These are phyloP conservation scores for Sphaerulina vaccinii DNA, from an alignment of 2,329 filamentous ascomycete species.

Conservation along the genomic window DNA sequence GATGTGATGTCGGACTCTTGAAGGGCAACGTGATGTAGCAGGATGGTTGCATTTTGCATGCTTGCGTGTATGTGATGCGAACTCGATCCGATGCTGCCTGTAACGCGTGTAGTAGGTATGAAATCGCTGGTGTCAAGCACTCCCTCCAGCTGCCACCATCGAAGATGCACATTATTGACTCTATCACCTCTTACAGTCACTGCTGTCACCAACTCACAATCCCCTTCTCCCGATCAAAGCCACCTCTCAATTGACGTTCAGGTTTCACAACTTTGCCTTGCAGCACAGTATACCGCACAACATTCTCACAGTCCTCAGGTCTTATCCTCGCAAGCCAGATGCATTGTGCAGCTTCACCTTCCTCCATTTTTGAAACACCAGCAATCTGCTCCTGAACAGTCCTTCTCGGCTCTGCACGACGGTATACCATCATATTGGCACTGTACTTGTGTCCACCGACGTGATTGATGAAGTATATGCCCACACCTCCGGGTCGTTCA, in stretches of 20 bases:
- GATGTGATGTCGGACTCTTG: no score
- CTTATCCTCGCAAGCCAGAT: slow-evolving; percentile 86
- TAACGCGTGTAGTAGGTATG: no score
- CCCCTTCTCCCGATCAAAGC: slow-evolving; percentile 80
- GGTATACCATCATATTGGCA: slow-evolving; percentile 91
- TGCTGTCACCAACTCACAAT: slow-evolving; percentile 77
- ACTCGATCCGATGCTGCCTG: no score
- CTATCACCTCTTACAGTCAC: neutral
- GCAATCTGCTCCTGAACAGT: slow-evolving; percentile 32
- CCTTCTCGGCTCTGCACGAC: slow-evolving; percentile 49
- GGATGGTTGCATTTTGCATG: no score
- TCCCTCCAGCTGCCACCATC: no score
- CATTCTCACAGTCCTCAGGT: slow-evolving; percentile 90
- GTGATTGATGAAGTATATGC: slow-evolving; percentile 94
- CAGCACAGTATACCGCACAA: slow-evolving; percentile 83
- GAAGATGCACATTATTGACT: neutral
- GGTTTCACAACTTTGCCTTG: slow-evolving; percentile 95
- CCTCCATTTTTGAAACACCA: slow-evolving; percentile 43
- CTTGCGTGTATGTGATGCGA: no score
- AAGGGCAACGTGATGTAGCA: no score
- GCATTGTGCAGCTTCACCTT: slow-evolving; percentile 69
- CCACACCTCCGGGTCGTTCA: slow-evolving; percentile 84
- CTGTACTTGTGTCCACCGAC: slow-evolving; percentile 96
- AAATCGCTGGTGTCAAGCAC: no score
- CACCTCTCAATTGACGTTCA: slow-evolving; percentile 77